These are phyloP conservation scores for Xerocomellus intermedius DNA, from an alignment of 768 basidiomycete genomes.

Conservation along the genomic window DNA sequence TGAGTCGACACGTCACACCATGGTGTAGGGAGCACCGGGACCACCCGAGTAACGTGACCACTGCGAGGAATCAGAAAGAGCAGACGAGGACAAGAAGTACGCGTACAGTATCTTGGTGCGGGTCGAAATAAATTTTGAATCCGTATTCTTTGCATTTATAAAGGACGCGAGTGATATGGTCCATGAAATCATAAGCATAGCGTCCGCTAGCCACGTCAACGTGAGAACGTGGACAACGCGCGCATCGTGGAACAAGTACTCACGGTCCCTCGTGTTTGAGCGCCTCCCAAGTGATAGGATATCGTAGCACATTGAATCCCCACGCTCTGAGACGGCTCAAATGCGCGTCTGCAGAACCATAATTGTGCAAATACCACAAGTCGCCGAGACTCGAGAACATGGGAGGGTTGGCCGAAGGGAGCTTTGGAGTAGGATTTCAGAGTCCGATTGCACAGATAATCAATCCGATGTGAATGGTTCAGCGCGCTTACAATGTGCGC, in stretches of 20 bases:
- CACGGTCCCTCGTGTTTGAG: constrained; percentile 94
- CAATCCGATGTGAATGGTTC: no score
- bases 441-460: constrained; percentile 12
- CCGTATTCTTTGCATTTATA: constrained; percentile 89
- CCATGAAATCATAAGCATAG: constrained; percentile 90
- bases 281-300: constrained; percentile 92
- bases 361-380: constrained; percentile 89
- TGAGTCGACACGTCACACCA: constrained; percentile 87
- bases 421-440: no score
- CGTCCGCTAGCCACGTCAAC: constrained; percentile 54
- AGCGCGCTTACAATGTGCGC: no score
- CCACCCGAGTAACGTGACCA: constrained; percentile 97
- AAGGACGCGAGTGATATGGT: constrained; percentile 86
- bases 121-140: constrained; percentile 90
- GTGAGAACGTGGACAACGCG: neutral
- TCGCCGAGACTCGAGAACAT: constrained; percentile 61
- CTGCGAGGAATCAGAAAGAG: constrained; percentile 37
- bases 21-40: constrained; percentile 90
- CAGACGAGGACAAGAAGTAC: neutral
- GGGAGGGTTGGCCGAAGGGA: constrained; percentile 67
- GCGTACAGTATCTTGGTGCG: constrained; percentile 93
- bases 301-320: constrained; percentile 88
- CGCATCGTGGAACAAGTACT: constrained; percentile 38
- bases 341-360: constrained; percentile 81
- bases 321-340: constrained; percentile 82